Base-by-base conservation (phyloP, 441 rosid genomes). In the Breynia disticha region DNA sequence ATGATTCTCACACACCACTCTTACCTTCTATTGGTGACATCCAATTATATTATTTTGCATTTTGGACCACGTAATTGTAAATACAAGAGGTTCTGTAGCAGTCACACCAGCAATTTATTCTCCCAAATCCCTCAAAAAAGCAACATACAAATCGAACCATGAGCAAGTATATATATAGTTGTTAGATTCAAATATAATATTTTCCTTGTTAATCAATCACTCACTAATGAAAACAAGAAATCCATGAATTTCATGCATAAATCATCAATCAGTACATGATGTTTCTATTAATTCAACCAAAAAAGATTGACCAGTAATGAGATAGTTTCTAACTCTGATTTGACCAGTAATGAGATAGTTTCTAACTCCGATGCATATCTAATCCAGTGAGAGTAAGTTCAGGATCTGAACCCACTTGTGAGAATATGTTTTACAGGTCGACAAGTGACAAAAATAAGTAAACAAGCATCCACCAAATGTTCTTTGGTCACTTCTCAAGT, bases 1-100 rank as follows among this genome's bases (percentile, higher is more conserved):
- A 58, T 47, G 77, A 77, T 81, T 74, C 91, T 67, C 49, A 18
- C 56, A 77, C 78, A 79, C 64, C 77, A 66, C 58, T 55, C 68
- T 61, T 60, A 60, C 79, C 57, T 72, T 57, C 71, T 56, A 74
- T 79, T 77, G 57, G 79, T 67, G 67, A 63, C 63, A 65, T 67
- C 73, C 16, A 20, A 66, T 19, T 53, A 46, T 18, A 52, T 41
- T 47, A 48, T 41, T 41, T 41, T 3, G 32, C 48, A 54, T 53
- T 57, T 45, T 63, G 63, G 57, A 60, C 67, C 44, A 41, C 13
- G 3, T 3, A 41, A 41, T 41, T 3, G 9, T 11, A 15, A 3
- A 11, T 41, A 41, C 5, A 41, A 41, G 13, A 4, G 44, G 44
- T 41, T 11, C 44, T 3, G n/a, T 41, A 3, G n/a, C n/a, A 41